Conservation (phyloP, 345 rosid species). For the Draba incana region DNA sequence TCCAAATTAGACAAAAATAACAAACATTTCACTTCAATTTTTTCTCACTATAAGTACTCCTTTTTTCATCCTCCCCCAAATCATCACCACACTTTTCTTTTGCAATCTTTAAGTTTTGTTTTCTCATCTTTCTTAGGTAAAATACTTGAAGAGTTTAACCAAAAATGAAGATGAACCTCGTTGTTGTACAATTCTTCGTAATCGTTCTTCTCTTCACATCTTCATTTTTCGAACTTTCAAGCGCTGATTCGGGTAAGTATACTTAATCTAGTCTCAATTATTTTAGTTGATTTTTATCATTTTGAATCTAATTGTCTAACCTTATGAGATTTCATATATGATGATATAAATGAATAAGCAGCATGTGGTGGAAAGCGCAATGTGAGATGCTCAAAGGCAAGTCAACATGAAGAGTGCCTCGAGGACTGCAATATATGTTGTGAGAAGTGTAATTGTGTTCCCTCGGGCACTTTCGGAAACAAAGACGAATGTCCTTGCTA, state of each 20-base stretch:
- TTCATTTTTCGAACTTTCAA: slow-evolving; percentile 47
- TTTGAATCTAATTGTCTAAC: background rate
- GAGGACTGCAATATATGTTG: slow-evolving; percentile 36
- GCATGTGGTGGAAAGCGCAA: slow-evolving; percentile 31
- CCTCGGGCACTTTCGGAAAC: slow-evolving; percentile 29
- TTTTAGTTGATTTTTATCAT: background rate
- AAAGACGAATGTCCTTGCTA: slow-evolving; percentile 41
- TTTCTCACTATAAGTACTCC: slow-evolving; percentile 20
- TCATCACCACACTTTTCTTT: background rate
- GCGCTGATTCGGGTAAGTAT: slow-evolving; percentile 51
- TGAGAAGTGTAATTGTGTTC: slow-evolving; percentile 37
- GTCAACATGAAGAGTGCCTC: slow-evolving; percentile 17
- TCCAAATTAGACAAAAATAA: background rate
- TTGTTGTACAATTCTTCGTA: slow-evolving; percentile 37
- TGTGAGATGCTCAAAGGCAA: slow-evolving; percentile 34
- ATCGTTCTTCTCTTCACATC: slow-evolving; percentile 49
- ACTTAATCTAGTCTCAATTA: background rate
- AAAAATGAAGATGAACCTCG: slow-evolving; percentile 24
- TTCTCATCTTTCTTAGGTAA: background rate
- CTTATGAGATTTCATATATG: background rate
- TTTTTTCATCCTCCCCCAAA: slow-evolving; percentile 1
- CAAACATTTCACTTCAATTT: background rate
- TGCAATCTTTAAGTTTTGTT: background rate
- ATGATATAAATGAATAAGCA: slow-evolving; percentile 4
- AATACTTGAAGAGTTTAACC: background rate